Conservation (phyloP, 2,329 filamentous ascomycete genomes). For the Scedosporium boydii region DNA sequence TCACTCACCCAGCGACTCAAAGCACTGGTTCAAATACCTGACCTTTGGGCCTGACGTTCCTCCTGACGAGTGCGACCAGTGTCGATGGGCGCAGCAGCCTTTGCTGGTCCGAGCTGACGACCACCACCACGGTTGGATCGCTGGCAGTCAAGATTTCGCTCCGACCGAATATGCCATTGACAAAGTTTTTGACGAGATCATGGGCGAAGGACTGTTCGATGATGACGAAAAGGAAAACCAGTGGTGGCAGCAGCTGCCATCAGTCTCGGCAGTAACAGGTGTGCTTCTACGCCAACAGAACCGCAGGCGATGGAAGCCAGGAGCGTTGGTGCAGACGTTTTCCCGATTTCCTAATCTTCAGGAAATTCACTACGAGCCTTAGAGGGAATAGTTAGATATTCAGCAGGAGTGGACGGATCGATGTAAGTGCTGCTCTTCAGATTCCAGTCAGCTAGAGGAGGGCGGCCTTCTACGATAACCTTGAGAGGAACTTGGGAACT, state of each 20-base stretch:
- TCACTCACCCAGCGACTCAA: constrained; percentile 24
- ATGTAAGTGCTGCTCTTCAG: constrained; percentile 18
- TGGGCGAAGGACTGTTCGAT: constrained; percentile 18
- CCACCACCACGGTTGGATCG: not conserved
- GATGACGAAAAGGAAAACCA: constrained; percentile 16
- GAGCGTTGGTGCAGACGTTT: constrained; percentile 21
- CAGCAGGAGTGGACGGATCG: constrained; percentile 15
- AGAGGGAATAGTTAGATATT: constrained; percentile 20
- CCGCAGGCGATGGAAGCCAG: constrained; percentile 23
- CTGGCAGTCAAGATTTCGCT: not conserved
- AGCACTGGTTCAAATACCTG: constrained; percentile 26
- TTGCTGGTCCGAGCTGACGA: not conserved
- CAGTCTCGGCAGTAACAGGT: constrained; percentile 20
- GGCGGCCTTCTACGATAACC: constrained; percentile 14
- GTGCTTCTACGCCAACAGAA: constrained; percentile 27
- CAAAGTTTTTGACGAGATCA: constrained; percentile 18
- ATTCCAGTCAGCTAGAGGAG: constrained; percentile 12
- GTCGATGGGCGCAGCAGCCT: not conserved
- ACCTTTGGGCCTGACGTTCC: constrained; percentile 14
- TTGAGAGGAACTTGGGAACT: constrained; percentile 15
- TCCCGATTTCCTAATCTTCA: constrained; percentile 23
- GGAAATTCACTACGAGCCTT: constrained; percentile 28
- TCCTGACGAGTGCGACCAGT: constrained; percentile 7
- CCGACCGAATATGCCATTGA: constrained; percentile 12
- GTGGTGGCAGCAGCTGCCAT: constrained; percentile 24